phyloP scores from a whole-genome alignment of 2,329 filamentous ascomycete genomes.

The Pseudophaeomoniella oleicola region DNA sequence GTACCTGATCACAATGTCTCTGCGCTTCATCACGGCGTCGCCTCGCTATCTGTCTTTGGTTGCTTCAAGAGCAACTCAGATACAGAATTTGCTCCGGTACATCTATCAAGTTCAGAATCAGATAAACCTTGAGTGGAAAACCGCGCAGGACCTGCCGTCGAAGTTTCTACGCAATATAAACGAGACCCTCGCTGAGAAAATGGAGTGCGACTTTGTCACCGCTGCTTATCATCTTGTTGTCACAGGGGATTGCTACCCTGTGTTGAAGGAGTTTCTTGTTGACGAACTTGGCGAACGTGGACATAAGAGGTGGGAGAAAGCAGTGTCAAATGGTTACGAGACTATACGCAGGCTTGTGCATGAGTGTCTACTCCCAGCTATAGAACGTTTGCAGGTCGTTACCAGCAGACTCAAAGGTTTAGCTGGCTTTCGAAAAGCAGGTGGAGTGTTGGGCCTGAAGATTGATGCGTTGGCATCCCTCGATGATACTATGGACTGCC shows the following conservation, averaged over 20 bases:
- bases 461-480: conserved; percentile 40
- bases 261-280: conserved; percentile 74
- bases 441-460: conserved; percentile 52
- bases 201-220: conserved; percentile 43
- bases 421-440: conserved; percentile 59
- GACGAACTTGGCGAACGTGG: conserved; percentile 71
- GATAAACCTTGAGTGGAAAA: conserved; percentile 70
- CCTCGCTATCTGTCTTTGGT: conserved; percentile 72
- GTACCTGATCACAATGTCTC: conserved; percentile 60
- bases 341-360: conserved; percentile 65
- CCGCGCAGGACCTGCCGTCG: conserved; percentile 61
- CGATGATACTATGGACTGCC: conserved; percentile 56
- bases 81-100: conserved; percentile 79
- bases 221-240: conserved; percentile 73
- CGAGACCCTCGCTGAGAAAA: conserved; percentile 54
- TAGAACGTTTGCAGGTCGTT: conserved; percentile 70
- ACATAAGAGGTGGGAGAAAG: conserved; percentile 90
- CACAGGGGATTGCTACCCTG: conserved; percentile 63
- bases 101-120: conserved; percentile 66
- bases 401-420: conserved; percentile 72
- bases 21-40: conserved; percentile 62
- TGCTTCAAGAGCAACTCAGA: conserved; percentile 70
- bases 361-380: conserved; percentile 73
- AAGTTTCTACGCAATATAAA: conserved; percentile 67
- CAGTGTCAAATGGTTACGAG: conserved; percentile 62